These are phyloP conservation scores for Gnomoniopsis sp. DNA, from an alignment of 2,329 filamentous ascomycete species.

Conservation along the genomic window DNA sequence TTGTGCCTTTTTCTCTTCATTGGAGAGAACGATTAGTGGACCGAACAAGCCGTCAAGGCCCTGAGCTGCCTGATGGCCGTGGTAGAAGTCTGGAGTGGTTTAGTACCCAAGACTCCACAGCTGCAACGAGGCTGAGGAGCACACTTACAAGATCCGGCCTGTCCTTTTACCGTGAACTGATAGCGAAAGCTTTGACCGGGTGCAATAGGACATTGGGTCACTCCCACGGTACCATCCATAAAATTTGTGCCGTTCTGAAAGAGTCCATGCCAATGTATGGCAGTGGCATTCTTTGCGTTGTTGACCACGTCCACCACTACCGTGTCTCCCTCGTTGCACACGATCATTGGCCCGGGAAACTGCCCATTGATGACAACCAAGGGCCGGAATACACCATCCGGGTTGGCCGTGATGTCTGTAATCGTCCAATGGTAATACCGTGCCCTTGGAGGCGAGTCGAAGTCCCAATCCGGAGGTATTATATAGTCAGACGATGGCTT, in stretches of 20 bases:
- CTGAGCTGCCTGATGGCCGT: conserved; percentile 55
- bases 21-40: conserved; percentile 60
- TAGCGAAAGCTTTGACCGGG: conserved; percentile 58
- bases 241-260: conserved; percentile 72
- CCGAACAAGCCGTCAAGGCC: conserved; percentile 66
- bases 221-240: conserved; percentile 63
- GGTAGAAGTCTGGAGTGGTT: conserved; percentile 30
- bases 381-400: conserved; percentile 54
- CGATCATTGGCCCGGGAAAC: conserved; percentile 71
- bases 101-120: background rate
- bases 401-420: conserved; percentile 53
- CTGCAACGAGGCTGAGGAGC: background rate
- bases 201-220: conserved; percentile 59
- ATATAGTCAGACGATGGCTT: conserved; percentile 47
- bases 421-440: conserved; percentile 62
- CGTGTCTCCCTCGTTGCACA: conserved; percentile 70
- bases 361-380: conserved; percentile 72
- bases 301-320: conserved; percentile 69
- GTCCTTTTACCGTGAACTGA: conserved; percentile 24
- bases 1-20: conserved; percentile 47
- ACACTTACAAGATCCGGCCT: conserved; percentile 34
- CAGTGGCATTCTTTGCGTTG: conserved; percentile 60
- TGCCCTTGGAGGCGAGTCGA: conserved; percentile 41
- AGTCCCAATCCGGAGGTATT: conserved; percentile 55
- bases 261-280: conserved; percentile 74